phyloP scores from a whole-genome alignment of 208 protist species.

The Entamoeba histolytica region DNA sequence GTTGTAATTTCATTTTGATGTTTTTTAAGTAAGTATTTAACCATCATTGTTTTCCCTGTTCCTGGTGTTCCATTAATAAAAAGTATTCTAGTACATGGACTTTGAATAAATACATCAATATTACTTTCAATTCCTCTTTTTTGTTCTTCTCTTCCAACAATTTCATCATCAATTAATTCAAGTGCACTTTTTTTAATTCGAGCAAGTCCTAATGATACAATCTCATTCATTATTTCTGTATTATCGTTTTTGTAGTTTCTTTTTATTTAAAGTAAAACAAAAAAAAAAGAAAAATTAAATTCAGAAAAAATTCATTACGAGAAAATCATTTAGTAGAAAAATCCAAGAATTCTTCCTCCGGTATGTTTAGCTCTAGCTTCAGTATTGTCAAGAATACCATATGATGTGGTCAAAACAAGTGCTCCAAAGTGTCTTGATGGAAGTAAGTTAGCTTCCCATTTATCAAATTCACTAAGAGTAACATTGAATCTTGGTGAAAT shows the following conservation, averaged over 20 bases:
- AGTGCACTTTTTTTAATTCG: not conserved
- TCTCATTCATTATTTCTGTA: too few species aligned
- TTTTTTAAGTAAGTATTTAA: not conserved
- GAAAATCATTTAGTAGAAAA: slow-evolving; percentile 78
- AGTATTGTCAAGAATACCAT: slow-evolving; percentile 99
- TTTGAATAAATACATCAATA: not conserved
- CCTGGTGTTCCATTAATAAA: not conserved
- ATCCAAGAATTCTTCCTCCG: slow-evolving; percentile 98
- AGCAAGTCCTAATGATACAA: not conserved
- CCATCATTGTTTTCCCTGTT: not conserved
- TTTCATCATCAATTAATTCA: not conserved
- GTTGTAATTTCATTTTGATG: not conserved
- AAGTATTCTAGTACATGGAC: not conserved
- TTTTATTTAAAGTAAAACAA: too few species aligned
- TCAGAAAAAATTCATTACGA: too few species aligned
- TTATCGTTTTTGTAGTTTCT: too few species aligned
- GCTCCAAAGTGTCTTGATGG: slow-evolving; percentile 98
- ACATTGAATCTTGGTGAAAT: slow-evolving; percentile 96
- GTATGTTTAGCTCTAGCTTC: slow-evolving; percentile 86
- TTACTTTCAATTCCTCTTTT: not conserved
- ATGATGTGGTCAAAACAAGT: slow-evolving; percentile 95
- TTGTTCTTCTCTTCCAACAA: not conserved
- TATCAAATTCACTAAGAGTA: slow-evolving; percentile 70
- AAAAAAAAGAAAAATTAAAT: too few species aligned
- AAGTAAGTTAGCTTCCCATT: slow-evolving; percentile 90